Evolutionary conservation across 2,329 filamentous ascomycete species (phyloP), one percentile per base, ranked within the genome.

Genomic region (Cadophora luteo-olivacea): DNA sequence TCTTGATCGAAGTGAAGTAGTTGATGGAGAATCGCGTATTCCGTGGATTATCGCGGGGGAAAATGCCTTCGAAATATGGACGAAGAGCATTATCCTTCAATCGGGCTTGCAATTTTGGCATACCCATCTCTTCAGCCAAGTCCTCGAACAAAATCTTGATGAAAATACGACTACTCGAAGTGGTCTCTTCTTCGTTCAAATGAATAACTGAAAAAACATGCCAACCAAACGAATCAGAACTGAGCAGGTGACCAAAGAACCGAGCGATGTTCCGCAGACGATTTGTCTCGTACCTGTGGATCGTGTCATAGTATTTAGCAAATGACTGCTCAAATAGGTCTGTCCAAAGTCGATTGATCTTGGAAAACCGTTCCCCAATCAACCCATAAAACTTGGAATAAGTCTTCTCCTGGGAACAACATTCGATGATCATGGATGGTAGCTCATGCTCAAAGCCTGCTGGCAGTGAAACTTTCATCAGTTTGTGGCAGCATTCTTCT

Each of bases 11-110:
- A 11, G 96, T 99, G 80, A 99, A 98, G 85, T 97, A 99, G 82
- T 99, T 99, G 89, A 99, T 97, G 62, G 94, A 93, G 84, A 99
- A 99, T 65, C 95, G 90, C 49, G 94, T 94, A 80, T 97, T 96
- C 77, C 92, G 90, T 29, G 94, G 89, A 76, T 94, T 93, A 79
- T 98, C 94, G 69, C 85, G 91, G 0, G 96, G 96, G 84, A 99
- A 98, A 54, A 99, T 83, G 36, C 95, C 95, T 49, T 91, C 88
- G 68, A 97, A 88, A 78, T 88, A 92, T 61, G 93, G 89, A 69
- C 91, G 89, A 49, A 98, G 84, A 61, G 89, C 86, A 54, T 96
- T 92, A 74, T 97, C 94, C 72, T 86, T 88, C 81, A 97, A 86
- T 22, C 92, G 88, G 57, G 89, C 87, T 74, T 91, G 89, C 64